Base-by-base conservation (phyloP, 805 yeast genomes). In the Candida berthetii region DNA sequence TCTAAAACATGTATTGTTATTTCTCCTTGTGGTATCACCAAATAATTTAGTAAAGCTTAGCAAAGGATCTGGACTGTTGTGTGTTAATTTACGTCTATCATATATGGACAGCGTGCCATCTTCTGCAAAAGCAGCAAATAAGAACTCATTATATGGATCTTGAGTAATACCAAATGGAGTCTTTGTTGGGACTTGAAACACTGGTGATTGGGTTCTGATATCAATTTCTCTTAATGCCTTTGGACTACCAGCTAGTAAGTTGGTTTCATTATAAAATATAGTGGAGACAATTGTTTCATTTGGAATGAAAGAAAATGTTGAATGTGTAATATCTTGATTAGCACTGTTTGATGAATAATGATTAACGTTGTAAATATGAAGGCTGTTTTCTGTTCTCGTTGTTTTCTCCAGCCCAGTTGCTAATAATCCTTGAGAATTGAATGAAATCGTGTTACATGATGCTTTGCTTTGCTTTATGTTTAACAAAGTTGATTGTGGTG, bases 31-130 rank as follows among this genome's bases (percentile, higher is more conserved):
- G 7, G 78, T 73, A 42, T 82, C 87, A 42, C 74, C 78, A 34
- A 82, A 65, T 25, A 83, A 61, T 50, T 81, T 82, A 42, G 71
- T 72, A 49, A 84, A 84, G 16, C 74, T 70, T 29, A 84, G 57
- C 11, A 78, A 57, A 0, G 90, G 89, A 3, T 72, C 66, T 16
- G 80, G 82, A 24, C 68, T 60, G 15, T 52, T 58, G 18, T 60
- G 52, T 0, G 69, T 59, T 36, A 85, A 57, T 48, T 74, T 80
- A 48, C 95, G 67, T 47, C 87, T 70, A 57, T 85, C 95, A 86
- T 90, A 90, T 7, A 90, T 69, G 0, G 91, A 82, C 38, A 89
- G 63, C 0, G 93, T 76, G 2, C 96, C 96, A 53, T 85, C 91
- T 50, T 89, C 96, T 39, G 86, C 78, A 47, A 76, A 76, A 0